Conservation (phyloP, 2,329 filamentous ascomycete genomes). For the Calycina marina region DNA sequence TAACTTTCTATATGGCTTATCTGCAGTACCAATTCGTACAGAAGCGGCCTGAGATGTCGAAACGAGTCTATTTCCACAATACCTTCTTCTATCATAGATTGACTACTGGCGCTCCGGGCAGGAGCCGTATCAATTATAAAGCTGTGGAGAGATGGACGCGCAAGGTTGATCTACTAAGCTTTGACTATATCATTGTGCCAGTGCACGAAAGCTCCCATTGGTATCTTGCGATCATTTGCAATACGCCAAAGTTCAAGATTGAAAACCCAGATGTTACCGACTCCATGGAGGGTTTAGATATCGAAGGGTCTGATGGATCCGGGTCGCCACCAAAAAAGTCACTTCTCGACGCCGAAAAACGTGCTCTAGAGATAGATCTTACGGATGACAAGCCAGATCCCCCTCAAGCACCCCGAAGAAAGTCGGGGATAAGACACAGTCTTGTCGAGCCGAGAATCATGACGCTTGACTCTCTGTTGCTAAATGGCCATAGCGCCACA, state of each 20-base stretch:
- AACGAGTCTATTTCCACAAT: constrained; percentile 76
- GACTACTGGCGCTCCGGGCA: constrained; percentile 39
- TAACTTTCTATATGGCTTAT: constrained; percentile 74
- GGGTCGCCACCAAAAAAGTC: not conserved
- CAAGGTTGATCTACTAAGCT: constrained; percentile 68
- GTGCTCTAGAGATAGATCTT: constrained; percentile 2
- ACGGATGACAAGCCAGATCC: constrained; percentile 7
- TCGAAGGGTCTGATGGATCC: not conserved
- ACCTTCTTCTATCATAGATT: constrained; percentile 81
- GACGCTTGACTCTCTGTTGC: constrained; percentile 71
- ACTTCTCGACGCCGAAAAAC: not conserved
- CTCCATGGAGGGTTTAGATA: not conserved
- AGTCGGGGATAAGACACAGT: constrained; percentile 24
- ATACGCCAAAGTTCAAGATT: constrained; percentile 49
- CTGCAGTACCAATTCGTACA: constrained; percentile 46
- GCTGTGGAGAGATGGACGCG: constrained; percentile 80
- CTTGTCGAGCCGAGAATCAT: constrained; percentile 50
- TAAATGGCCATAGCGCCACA: constrained; percentile 45
- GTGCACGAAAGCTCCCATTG: constrained; percentile 82
- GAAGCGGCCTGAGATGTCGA: constrained; percentile 37
- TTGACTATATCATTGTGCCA: constrained; percentile 82
- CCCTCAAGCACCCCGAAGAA: constrained; percentile 17
- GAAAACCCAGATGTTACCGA: not conserved
- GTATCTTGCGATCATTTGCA: constrained; percentile 93
- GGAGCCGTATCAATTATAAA: constrained; percentile 62